phyloP scores from a whole-genome alignment of 306 rosid genomes.

The Castanea sativa region DNA sequence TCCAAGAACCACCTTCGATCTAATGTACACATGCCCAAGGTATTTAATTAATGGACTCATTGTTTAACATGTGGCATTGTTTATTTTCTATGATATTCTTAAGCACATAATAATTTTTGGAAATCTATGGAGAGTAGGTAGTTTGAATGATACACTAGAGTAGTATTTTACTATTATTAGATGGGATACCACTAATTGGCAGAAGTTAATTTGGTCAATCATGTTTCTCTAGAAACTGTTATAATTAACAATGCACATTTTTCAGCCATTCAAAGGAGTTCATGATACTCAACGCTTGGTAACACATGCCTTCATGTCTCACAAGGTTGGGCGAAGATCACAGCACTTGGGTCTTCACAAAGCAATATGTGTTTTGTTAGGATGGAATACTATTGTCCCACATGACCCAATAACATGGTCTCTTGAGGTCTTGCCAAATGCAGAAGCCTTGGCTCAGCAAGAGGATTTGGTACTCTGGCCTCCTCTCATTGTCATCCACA shows the following conservation, averaged over 20 bases:
- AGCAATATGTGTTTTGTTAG: constrained; percentile 87
- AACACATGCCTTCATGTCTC: constrained; percentile 96
- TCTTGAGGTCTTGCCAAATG: constrained; percentile 67
- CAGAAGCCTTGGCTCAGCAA: constrained; percentile 74
- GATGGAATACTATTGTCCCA: constrained; percentile 81
- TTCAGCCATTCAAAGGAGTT: constrained; percentile 90
- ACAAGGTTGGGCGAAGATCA: constrained; percentile 71
- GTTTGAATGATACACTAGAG: background rate
- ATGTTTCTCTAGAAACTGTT: background rate
- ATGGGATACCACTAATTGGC: background rate
- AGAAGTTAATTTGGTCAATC: background rate
- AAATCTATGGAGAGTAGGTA: background rate
- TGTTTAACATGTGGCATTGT: background rate
- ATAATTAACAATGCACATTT: constrained; percentile 8
- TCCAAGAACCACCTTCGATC: too few species aligned
- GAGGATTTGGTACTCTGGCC: constrained; percentile 97
- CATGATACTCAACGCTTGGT: constrained; percentile 82
- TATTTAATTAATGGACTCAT: background rate
- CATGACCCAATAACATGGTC: constrained; percentile 73
- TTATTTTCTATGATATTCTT: background rate
- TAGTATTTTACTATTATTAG: background rate
- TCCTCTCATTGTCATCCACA: constrained; percentile 73
- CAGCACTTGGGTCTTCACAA: constrained; percentile 82
- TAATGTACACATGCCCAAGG: too few species aligned
- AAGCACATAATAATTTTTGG: background rate